Conservation (phyloP, 768 basidiomycete genomes). For the Amanita fuliginea region DNA sequence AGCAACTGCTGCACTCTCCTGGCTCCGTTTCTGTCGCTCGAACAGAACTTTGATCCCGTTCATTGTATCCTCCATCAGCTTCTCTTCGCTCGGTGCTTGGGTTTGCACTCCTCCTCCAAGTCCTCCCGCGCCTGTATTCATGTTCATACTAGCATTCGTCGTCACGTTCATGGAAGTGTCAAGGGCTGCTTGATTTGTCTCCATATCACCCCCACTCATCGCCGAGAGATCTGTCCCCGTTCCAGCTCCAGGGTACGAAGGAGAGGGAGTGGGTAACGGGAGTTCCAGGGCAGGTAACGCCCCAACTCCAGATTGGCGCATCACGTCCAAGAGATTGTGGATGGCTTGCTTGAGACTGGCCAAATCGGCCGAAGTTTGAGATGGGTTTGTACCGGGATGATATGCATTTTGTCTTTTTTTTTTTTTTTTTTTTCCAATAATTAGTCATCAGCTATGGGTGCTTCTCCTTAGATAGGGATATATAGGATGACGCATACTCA, state of each 20-base stretch:
- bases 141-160: too few species aligned
- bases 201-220: not conserved
- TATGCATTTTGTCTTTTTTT: slow-evolving; percentile 53
- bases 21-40: slow-evolving; percentile 29
- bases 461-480: not conserved
- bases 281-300: slow-evolving; percentile 41
- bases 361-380: slow-evolving; percentile 47
- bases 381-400: slow-evolving; percentile 39
- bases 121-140: not conserved
- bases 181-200: too few species aligned
- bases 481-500: slow-evolving; percentile 18
- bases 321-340: slow-evolving; percentile 30
- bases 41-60: slow-evolving; percentile 28
- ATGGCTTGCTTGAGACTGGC: slow-evolving; percentile 40
- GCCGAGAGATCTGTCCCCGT: not conserved
- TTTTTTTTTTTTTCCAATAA: slow-evolving; percentile 30
- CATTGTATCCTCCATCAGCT: slow-evolving; percentile 25
- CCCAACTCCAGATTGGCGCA: slow-evolving; percentile 55
- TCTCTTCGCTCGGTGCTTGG: slow-evolving; percentile 22
- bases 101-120: not conserved
- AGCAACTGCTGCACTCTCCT: slow-evolving; percentile 32
- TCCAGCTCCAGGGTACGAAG: too few species aligned
- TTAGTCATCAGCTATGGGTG: not conserved
- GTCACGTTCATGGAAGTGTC: too few species aligned
- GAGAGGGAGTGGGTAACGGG: not conserved